Evolutionary conservation across 208 protist species (phyloP), one percentile per base, ranked within the genome.

Genomic region (Crithidia sp.): DNA sequence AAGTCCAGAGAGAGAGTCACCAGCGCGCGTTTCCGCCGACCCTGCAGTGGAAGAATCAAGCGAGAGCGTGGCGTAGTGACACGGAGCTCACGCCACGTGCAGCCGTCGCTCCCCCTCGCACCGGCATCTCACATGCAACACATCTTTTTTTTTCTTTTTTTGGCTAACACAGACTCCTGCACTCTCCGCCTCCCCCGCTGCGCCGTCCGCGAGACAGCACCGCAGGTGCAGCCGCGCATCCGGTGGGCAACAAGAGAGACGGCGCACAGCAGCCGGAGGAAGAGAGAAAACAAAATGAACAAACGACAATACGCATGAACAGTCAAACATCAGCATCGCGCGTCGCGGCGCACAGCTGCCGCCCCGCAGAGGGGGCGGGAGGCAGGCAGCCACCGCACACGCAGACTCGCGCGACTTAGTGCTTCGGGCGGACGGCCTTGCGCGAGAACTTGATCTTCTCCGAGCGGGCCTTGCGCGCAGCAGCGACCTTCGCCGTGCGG

Each of bases 401-500:
- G 8, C 16, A 50, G 37, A 36, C 61, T 60, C 10, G 39, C 54
- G 28, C 28, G 28, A 28, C 28, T 52, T 90, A 88, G 66, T 85
- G 82, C 83, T 90, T 92, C 49, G 87, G 74, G 68, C 90, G 90
- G 49, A 90, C 85, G 13, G 81, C 43, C 84, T 88, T 95, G 86
- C 86, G 90, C 56, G 84, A 77, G 79, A 93, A 95, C 63, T 53
- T 85, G 70, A 76, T 82, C 76, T 88, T 91, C 71, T 83, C 71
- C 14, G 90, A 95, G 84, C 77, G 87, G 65, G 76, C 90, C 90
- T 95, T 95, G 84, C 87, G 87, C 50, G 87, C 87, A 45, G 85
- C 90, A 12, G 56, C 45, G 19, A 95, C 84, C 82, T 91, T 91
- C 55, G 68, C 74, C 58, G 82, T 87, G 86, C 83, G 87, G 72